These are phyloP conservation scores for Falciphora oryzae DNA, from an alignment of 2,329 filamentous ascomycete genomes.

Conservation along the genomic window DNA sequence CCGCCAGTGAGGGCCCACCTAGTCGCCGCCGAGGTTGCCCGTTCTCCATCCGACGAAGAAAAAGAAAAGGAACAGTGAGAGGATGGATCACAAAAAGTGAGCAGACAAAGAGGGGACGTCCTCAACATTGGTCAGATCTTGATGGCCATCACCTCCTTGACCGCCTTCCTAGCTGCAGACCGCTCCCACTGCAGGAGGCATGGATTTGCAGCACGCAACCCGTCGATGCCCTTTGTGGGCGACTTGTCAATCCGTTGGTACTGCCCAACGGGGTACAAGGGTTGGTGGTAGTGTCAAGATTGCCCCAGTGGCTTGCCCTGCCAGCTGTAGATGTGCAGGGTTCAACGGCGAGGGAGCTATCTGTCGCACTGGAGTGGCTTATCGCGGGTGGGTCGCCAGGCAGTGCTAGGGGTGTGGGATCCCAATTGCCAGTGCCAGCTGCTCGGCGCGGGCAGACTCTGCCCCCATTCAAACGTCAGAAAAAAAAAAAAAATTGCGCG, in stretches of 20 bases:
- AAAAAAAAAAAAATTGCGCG: slow-evolving; percentile 1
- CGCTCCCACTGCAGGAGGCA: not conserved
- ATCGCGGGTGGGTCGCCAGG: not conserved
- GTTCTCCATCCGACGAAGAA: not conserved
- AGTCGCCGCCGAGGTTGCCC: not conserved
- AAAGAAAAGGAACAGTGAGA: not conserved
- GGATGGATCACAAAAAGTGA: not conserved
- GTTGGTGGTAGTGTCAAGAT: not conserved
- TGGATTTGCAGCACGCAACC: no score
- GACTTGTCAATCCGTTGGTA: not conserved
- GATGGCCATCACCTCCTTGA: not conserved
- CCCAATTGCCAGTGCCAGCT: not conserved
- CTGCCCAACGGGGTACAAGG: not conserved
- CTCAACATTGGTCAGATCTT: not conserved
- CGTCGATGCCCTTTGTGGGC: no score
- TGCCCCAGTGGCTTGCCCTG: not conserved
- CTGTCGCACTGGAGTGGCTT: not conserved
- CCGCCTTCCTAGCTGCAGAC: not conserved
- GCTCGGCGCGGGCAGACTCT: not conserved
- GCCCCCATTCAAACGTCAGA: not conserved
- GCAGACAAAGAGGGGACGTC: not conserved
- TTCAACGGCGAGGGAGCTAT: not conserved
- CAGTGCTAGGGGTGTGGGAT: not conserved
- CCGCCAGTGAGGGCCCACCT: no score
- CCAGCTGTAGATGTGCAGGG: not conserved